Percentiles rank a stretch among this genome's conserved stretches.
Evolutionary conservation across 306 rosid species (phyloP).

Genomic region (Senna siamea): DNA sequence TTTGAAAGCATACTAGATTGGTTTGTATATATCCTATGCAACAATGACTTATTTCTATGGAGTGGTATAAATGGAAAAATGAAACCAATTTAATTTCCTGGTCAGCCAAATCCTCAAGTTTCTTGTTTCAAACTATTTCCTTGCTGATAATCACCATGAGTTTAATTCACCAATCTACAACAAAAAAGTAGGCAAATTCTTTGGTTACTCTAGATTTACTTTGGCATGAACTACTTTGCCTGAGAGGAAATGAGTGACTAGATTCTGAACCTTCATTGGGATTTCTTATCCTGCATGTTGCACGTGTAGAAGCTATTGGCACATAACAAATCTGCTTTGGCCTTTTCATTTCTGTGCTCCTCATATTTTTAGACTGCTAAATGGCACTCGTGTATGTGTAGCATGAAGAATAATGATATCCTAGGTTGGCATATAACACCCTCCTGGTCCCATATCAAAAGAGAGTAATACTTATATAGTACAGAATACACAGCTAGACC

Average conservation of each 20-base stretch:
- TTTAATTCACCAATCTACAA: background rate
- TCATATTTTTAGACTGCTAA: background rate
- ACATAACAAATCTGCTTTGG: background rate
- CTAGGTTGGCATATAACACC: slow-evolving; percentile 9
- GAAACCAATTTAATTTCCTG: slow-evolving; percentile 14
- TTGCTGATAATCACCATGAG: background rate
- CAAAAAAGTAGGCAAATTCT: background rate
- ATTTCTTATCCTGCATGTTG: background rate
- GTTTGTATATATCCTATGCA: background rate
- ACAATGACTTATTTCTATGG: slow-evolving; percentile 21
- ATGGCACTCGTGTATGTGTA: slow-evolving; percentile 7
- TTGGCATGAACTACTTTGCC: background rate
- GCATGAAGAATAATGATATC: slow-evolving; percentile 16
- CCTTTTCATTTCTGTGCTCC: background rate
- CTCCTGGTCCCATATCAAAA: background rate
- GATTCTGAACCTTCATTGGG: slow-evolving; percentile 2
- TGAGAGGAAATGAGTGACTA: slow-evolving; percentile 1
- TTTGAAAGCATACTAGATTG: background rate
- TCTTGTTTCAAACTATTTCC: slow-evolving; percentile 12
- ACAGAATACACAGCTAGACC: background rate
- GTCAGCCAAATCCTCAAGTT: slow-evolving; percentile 29
- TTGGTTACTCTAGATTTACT: slow-evolving; percentile 11
- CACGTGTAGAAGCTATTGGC: background rate
- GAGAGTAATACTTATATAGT: background rate
- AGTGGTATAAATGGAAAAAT: slow-evolving; percentile 23